Percentiles rank a stretch among this genome's conserved stretches.
Evolutionary conservation across 1,284 basidiomycete species (phyloP).

Genomic region (Malassezia psittaci): DNA sequence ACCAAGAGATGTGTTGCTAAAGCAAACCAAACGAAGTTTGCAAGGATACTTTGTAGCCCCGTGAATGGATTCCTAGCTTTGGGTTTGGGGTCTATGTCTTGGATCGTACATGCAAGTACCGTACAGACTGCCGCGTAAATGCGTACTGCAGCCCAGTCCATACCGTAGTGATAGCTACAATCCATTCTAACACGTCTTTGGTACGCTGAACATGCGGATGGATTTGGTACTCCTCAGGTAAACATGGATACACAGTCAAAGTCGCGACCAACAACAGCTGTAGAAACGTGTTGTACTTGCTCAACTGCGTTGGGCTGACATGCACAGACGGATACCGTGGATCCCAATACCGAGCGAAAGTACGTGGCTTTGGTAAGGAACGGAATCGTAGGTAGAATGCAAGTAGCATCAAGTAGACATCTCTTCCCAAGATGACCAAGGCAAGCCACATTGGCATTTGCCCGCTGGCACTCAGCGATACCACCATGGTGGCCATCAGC

Average conservation of each 20-base stretch:
- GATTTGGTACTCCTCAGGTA: constrained; percentile 50
- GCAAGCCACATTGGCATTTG: constrained; percentile 77
- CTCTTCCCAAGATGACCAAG: constrained; percentile 75
- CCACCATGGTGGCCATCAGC: constrained; percentile 84
- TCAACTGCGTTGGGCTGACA: constrained; percentile 65
- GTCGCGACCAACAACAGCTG: constrained; percentile 81
- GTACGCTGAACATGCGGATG: constrained; percentile 14
- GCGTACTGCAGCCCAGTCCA: constrained; percentile 80
- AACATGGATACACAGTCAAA: constrained; percentile 71
- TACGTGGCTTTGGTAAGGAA: constrained; percentile 80
- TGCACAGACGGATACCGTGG: constrained; percentile 87
- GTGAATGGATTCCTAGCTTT: not conserved
- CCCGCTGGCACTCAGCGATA: constrained; percentile 71
- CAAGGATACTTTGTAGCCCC: not conserved
- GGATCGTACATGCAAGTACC: constrained; percentile 7
- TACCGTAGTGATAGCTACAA: constrained; percentile 77
- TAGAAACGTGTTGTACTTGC: constrained; percentile 70
- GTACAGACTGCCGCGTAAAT: constrained; percentile 5
- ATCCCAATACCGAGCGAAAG: constrained; percentile 82
- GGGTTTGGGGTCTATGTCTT: too few relatives aligned
- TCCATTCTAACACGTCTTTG: constrained; percentile 54
- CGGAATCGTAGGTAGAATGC: constrained; percentile 91
- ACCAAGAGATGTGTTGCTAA: not conserved
- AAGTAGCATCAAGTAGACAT: constrained; percentile 72
- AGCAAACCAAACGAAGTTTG: not conserved